A percentile compares a stretch with the other conserved stretches of the same genome.
These are phyloP conservation scores for Wickerhamiella qilinensis DNA, from an alignment of 805 yeast species.

Conservation along the genomic window DNA sequence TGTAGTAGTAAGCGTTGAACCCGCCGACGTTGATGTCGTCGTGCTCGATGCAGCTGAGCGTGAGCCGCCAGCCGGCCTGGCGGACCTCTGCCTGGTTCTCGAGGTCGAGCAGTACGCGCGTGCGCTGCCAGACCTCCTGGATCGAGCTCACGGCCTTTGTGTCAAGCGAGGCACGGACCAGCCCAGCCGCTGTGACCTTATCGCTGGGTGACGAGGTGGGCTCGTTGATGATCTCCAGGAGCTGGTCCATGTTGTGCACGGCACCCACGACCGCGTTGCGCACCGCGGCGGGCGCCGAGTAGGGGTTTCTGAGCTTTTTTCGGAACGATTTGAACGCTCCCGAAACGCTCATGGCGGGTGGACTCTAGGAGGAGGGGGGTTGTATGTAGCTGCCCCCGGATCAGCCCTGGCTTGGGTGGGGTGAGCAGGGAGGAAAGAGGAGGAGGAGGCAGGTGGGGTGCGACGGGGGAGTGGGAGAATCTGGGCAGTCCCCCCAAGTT, in stretches of 20 bases:
- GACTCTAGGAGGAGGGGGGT: not conserved
- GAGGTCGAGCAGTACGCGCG: slow-evolving; percentile 34
- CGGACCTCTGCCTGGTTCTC: slow-evolving; percentile 24
- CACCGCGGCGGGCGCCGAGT: slow-evolving; percentile 1
- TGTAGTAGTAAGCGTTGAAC: slow-evolving; percentile 41
- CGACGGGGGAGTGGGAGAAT: too few relatives aligned
- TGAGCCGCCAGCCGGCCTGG: slow-evolving; percentile 34
- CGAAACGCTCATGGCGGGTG: not conserved
- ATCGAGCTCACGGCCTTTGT: slow-evolving; percentile 40
- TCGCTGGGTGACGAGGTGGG: slow-evolving; percentile 16
- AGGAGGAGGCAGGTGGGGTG: too few relatives aligned
- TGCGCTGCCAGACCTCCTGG: slow-evolving; percentile 63
- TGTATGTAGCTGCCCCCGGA: not conserved
- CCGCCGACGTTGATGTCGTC: slow-evolving; percentile 36
- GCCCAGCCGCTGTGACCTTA: slow-evolving; percentile 31
- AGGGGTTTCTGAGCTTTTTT: not conserved
- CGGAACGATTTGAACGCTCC: slow-evolving; percentile 1
- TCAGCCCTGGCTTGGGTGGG: not conserved
- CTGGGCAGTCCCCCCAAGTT: too few relatives aligned
- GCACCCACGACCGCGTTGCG: slow-evolving; percentile 22
- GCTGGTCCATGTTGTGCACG: slow-evolving; percentile 18
- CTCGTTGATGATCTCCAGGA: slow-evolving; percentile 16
- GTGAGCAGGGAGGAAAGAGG: not conserved
- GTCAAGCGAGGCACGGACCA: slow-evolving; percentile 34
- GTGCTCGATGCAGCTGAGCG: slow-evolving; percentile 38